Percentiles rank a stretch among this genome's conserved stretches.
Evolutionary conservation across 371 early-diverging fungal species (phyloP).

Genomic region (Mortierella sp.): DNA sequence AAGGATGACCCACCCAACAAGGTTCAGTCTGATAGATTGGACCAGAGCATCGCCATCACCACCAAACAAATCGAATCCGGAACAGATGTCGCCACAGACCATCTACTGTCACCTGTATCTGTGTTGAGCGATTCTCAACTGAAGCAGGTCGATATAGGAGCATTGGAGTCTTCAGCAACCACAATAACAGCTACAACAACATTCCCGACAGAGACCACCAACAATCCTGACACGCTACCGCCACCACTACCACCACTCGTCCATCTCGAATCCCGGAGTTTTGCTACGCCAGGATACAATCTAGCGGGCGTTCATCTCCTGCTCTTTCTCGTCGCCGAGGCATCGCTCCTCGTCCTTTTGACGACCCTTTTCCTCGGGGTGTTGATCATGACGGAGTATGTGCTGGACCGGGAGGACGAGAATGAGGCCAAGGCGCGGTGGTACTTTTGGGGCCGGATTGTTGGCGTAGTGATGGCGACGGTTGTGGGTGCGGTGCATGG

Average conservation of each 20-base stretch:
- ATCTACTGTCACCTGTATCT: neutral
- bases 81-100: too few species aligned
- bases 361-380: constrained; percentile 37
- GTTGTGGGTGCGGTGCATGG: constrained; percentile 41
- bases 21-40: neutral
- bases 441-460: constrained; percentile 35
- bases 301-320: constrained; percentile 18
- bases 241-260: neutral
- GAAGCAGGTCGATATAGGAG: neutral
- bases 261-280: constrained; percentile 16
- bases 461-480: constrained; percentile 33
- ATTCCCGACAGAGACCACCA: neutral
- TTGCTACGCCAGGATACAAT: constrained; percentile 14
- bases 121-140: neutral
- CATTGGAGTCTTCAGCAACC: neutral
- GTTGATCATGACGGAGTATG: constrained; percentile 47
- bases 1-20: neutral
- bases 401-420: constrained; percentile 49
- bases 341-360: constrained; percentile 17
- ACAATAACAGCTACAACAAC: neutral
- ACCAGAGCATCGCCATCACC: neutral
- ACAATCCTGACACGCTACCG: neutral
- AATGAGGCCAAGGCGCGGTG: constrained; percentile 16
- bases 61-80: neutral
- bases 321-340: constrained; percentile 21